Percentiles rank a stretch among this genome's conserved stretches.
Conservation (phyloP, 257 asterid species). For the Anisodus tanguticus region DNA sequence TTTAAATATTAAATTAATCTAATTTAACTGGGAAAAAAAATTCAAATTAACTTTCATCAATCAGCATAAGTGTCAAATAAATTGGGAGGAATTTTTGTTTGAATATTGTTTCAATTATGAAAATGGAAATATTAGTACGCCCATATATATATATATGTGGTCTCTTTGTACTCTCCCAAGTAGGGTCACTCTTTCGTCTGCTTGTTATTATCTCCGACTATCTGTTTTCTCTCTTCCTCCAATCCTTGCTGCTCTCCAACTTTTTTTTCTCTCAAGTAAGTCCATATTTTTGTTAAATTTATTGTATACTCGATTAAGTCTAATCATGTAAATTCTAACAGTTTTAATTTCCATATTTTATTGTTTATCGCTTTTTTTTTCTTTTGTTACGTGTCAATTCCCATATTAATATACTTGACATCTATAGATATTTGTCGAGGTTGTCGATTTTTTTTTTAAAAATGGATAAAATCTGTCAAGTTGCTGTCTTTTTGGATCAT, state of each 20-base stretch:
- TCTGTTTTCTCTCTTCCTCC: no score
- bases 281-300: background rate
- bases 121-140: background rate
- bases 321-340: background rate
- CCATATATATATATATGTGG: background rate
- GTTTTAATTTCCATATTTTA: background rate
- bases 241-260: background rate
- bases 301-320: background rate
- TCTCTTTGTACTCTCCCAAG: no score
- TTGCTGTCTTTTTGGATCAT: background rate
- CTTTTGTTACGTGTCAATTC: background rate
- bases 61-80: no score
- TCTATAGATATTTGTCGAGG: background rate
- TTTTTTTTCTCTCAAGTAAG: background rate
- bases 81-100: no score
- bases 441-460: background rate
- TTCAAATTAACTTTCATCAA: no score
- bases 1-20: no score
- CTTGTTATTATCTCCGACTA: background rate
- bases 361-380: background rate
- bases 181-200: background rate
- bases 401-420: background rate
- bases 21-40: no score
- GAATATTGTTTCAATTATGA: no score
- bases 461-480: background rate